These are phyloP conservation scores for Cyphellophora europaea DNA, from an alignment of 2,329 filamentous ascomycete genomes.

Conservation along the genomic window DNA sequence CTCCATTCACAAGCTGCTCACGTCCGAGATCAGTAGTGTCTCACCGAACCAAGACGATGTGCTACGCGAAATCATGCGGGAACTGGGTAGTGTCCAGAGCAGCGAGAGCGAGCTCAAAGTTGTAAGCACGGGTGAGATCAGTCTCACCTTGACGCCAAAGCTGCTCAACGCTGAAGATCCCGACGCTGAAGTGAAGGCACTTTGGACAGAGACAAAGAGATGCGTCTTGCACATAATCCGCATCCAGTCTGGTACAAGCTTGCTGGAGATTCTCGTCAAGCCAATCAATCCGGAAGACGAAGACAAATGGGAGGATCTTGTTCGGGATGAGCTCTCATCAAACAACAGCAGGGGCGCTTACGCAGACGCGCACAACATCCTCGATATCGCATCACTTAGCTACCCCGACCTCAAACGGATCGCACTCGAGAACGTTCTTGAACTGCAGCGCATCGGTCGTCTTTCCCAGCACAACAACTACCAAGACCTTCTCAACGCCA, in stretches of 20 bases:
- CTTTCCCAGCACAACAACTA: conserved; percentile 84
- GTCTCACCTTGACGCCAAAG: conserved; percentile 81
- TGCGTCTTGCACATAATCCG: conserved; percentile 97
- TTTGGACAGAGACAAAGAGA: conserved; percentile 98
- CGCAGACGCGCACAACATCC: conserved; percentile 70
- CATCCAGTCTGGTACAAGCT: conserved; percentile 79
- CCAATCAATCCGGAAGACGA: conserved; percentile 82
- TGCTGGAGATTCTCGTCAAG: conserved; percentile 93
- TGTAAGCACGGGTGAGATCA: conserved; percentile 79
- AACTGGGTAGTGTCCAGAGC: conserved; percentile 90
- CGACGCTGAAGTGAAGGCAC: conserved; percentile 78
- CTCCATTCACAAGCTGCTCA: conserved; percentile 82
- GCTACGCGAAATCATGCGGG: conserved; percentile 81
- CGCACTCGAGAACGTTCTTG: conserved; percentile 87
- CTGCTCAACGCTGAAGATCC: conserved; percentile 86
- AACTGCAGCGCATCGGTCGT: conserved; percentile 75
- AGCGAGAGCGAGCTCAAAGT: conserved; percentile 90
- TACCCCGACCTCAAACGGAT: conserved; percentile 90
- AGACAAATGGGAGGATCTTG: conserved; percentile 70
- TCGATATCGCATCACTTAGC: conserved; percentile 80
- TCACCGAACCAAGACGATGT: conserved; percentile 77
- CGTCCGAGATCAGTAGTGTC: conserved; percentile 66
- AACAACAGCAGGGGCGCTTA: conserved; percentile 70
- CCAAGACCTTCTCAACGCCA: conserved; percentile 95
- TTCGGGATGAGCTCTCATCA: conserved; percentile 71